phyloP scores from a whole-genome alignment of 164 flowering plant genomes.

The Stephania japonica region DNA sequence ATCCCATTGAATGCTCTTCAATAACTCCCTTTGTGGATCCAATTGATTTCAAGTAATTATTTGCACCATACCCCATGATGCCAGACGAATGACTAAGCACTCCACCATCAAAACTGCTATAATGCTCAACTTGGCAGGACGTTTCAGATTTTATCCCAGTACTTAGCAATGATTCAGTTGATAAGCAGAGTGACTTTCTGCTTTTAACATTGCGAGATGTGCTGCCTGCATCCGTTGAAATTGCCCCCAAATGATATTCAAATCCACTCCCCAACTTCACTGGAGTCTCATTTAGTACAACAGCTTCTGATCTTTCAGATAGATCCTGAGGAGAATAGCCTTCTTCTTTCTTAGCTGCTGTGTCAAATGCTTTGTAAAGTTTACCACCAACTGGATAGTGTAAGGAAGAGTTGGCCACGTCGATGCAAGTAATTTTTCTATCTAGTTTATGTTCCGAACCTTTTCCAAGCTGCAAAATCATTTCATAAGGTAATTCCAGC shows the following conservation, averaged over 20 bases:
- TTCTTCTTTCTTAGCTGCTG: constrained; percentile 35
- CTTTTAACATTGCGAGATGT: constrained; percentile 27
- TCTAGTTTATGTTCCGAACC: constrained; percentile 20
- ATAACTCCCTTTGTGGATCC: constrained; percentile 21
- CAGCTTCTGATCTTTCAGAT: constrained; percentile 22
- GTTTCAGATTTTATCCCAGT: constrained; percentile 35
- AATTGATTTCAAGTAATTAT: constrained; percentile 32
- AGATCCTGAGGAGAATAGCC: constrained; percentile 23
- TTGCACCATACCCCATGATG: constrained; percentile 21
- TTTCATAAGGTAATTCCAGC: constrained; percentile 15
- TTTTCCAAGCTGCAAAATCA: constrained; percentile 24
- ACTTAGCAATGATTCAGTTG: constrained; percentile 40
- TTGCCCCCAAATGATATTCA: constrained; percentile 63
- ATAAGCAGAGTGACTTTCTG: constrained; percentile 31
- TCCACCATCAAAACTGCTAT: constrained; percentile 26
- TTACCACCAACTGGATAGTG: constrained; percentile 54
- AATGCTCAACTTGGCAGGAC: constrained; percentile 23
- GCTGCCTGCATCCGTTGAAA: constrained; percentile 39
- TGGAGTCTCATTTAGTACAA: constrained; percentile 23
- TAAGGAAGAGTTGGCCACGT: constrained; percentile 20
- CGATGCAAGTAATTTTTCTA: constrained; percentile 19
- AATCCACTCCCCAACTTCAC: constrained; percentile 29
- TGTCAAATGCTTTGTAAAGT: constrained; percentile 68
- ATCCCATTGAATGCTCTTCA: constrained; percentile 31
- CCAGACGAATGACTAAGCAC: constrained; percentile 27